phyloP scores from a whole-genome alignment of 164 flowering plant genomes.

The Taxillus chinensis region DNA sequence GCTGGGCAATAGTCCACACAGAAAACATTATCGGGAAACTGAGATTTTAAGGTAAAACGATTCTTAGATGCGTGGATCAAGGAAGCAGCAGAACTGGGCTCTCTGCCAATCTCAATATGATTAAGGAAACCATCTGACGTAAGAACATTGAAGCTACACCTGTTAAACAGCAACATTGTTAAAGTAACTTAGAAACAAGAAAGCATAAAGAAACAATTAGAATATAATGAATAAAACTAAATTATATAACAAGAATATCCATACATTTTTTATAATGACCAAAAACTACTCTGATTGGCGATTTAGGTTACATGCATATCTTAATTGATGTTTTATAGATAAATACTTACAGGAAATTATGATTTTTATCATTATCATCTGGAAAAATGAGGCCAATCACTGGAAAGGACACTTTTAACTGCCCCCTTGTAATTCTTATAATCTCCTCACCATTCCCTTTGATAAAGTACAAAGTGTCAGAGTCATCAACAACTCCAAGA shows the following conservation, averaged over 20 bases:
- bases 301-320: not conserved
- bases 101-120: slow-evolving; percentile 53
- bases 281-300: not conserved
- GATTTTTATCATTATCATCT: slow-evolving; percentile 26
- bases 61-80: slow-evolving; percentile 20
- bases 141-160: slow-evolving; percentile 63
- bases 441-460: slow-evolving; percentile 76
- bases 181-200: not conserved
- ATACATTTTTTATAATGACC: not conserved
- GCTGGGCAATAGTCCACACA: slow-evolving; percentile 57
- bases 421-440: slow-evolving; percentile 36
- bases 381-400: slow-evolving; percentile 47
- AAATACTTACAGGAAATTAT: slow-evolving; percentile 62
- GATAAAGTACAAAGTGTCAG: slow-evolving; percentile 51
- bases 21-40: slow-evolving; percentile 32
- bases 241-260: not conserved
- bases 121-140: slow-evolving; percentile 78
- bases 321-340: not conserved
- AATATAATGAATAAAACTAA: too few relatives aligned
- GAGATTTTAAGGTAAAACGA: slow-evolving; percentile 20
- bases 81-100: slow-evolving; percentile 36
- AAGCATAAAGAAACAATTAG: not conserved
- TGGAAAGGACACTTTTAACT: slow-evolving; percentile 43
- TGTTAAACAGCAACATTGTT: slow-evolving; percentile 12
- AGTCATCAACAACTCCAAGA: slow-evolving; percentile 68